Evolutionary conservation across 2,329 filamentous ascomycete genomes (phyloP).

Genomic region (Paracorniculantispora psalliotae): DNA sequence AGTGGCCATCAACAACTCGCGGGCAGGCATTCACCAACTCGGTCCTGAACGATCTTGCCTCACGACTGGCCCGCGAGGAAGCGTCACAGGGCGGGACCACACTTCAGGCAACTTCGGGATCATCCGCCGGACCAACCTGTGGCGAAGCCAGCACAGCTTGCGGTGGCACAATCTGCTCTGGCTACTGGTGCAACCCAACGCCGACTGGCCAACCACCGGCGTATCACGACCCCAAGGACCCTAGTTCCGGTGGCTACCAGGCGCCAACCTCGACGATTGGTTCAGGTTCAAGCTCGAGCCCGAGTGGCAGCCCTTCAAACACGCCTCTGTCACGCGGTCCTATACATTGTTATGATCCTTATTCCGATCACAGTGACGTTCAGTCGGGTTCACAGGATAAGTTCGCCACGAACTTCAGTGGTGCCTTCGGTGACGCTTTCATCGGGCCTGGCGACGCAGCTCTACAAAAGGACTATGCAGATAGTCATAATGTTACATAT

Average conservation of each 20-base stretch:
- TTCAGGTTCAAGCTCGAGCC: too few species aligned
- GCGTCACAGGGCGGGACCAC: not conserved
- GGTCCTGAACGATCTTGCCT: not conserved
- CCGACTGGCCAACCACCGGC: slow-evolving; percentile 18
- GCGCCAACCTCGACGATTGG: slow-evolving; percentile 3
- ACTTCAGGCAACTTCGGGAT: slow-evolving; percentile 13
- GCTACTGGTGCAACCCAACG: slow-evolving; percentile 19
- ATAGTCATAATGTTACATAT: slow-evolving; percentile 18
- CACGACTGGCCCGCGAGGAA: not conserved
- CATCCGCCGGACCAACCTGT: slow-evolving; percentile 17
- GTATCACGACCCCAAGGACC: slow-evolving; percentile 20
- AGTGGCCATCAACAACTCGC: not conserved
- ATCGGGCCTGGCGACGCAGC: slow-evolving; percentile 10
- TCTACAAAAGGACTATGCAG: not conserved
- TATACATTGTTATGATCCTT: not conserved
- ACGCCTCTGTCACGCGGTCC: not conserved
- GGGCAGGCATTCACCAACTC: slow-evolving; percentile 11
- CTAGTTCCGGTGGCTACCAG: slow-evolving; percentile 5
- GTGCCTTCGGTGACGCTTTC: not conserved
- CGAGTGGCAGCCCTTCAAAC: not conserved
- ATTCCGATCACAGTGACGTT: not conserved
- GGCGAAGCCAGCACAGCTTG: slow-evolving; percentile 12
- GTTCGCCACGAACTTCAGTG: not conserved
- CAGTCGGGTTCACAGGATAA: not conserved
- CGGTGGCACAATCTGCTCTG: slow-evolving; percentile 20